Conservation (phyloP, 306 rosid genomes). For the Castanea mollissima region DNA sequence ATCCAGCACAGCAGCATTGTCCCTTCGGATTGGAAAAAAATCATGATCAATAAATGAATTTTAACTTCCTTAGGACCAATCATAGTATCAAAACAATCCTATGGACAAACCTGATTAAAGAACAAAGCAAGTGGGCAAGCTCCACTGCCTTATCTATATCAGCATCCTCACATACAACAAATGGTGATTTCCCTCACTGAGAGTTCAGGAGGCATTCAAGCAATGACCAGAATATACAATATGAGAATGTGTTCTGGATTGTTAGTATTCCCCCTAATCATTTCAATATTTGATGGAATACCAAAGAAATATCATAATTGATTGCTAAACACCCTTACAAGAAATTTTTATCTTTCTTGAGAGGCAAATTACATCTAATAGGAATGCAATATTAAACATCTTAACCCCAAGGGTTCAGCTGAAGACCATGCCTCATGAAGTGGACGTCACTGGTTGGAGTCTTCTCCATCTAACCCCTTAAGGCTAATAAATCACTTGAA, state of each 20-base stretch:
- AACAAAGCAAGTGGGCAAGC: constrained; percentile 84
- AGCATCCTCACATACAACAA: constrained; percentile 90
- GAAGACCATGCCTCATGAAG: too few species aligned
- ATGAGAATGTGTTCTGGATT: not conserved
- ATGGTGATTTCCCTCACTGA: constrained; percentile 77
- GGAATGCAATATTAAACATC: not conserved
- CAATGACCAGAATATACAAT: not conserved
- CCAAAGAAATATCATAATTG: not conserved
- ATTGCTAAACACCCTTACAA: not conserved
- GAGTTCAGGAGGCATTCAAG: not conserved
- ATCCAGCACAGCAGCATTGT: constrained; percentile 95
- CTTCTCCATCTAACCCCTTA: too few species aligned
- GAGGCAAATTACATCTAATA: not conserved
- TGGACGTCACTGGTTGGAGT: too few species aligned
- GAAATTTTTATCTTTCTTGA: not conserved
- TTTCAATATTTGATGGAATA: not conserved
- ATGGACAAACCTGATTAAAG: constrained; percentile 68
- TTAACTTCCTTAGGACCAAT: not conserved
- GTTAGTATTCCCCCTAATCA: not conserved
- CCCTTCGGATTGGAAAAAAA: constrained; percentile 50
- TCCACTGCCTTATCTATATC: constrained; percentile 84
- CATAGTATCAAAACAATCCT: not conserved
- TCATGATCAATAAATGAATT: constrained; percentile 9
- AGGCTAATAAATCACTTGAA: too few species aligned
- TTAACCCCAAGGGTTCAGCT: too few species aligned